Base-by-base conservation (phyloP, 768 basidiomycete genomes). In the Suillus subalutaceus region DNA sequence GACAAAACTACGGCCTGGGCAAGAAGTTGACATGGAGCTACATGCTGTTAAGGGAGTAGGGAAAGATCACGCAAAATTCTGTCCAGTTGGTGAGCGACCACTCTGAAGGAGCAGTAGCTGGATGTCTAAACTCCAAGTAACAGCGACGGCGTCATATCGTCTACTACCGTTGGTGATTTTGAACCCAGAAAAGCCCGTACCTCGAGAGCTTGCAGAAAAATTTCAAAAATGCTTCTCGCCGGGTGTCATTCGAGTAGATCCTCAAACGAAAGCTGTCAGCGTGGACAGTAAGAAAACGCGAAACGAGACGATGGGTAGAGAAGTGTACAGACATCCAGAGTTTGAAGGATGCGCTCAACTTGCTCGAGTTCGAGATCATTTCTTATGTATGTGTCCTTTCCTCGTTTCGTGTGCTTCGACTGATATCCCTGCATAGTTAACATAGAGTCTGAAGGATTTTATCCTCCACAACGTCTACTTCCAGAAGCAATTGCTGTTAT, bases 61-160 rank as follows among this genome's bases (percentile, higher is more conserved):
- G 18, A 93, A 93, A 72, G 94, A 96, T 67, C 97, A 99, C 72
- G 96, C 97, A 56, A 99, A 99, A 75, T 99, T 93, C 76, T 93
- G 88, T 65, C 96, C 97, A 38, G 97, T 99, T 62, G 94, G 96
- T 93, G 71, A 65, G 86, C 79, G 6, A 8, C 52, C 20, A 52
- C 10, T 62, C 43, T 20, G 10, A 30, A 23, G 58, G 18, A 20
- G 16, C 40, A 43, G 15, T 18, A 63, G 35, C 44, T 9, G 10
- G 2, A 37, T 46, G 38, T 52, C 40, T 43, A n/a, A 12, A 60
- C 40, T 26, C 18, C 40, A 20, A 41, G 16, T 30, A 13, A 10
- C 68, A 96, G 97, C 97, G 4, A 98, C 96, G 8, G 97, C 97
- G 3, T 93, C 96, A 0, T 99, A 99, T 75, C 92, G 97, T 60